Evolutionary conservation across 1,139 yeast genomes (phyloP).

Genomic region (Blastobotrys proliferans): DNA sequence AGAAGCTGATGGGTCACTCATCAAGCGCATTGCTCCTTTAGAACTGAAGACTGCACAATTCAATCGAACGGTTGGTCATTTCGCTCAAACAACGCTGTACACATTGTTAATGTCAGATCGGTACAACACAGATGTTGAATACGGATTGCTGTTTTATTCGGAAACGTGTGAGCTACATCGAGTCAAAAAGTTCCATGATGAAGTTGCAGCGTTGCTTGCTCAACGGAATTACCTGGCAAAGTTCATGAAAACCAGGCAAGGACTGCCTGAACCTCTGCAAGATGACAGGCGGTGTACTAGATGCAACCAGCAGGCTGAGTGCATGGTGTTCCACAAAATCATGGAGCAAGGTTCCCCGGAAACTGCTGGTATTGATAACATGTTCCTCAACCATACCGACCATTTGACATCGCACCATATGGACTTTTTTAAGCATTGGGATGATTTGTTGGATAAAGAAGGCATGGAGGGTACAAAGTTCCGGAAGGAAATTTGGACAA

Average conservation of each 20-base stretch:
- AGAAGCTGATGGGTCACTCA: constrained; percentile 18
- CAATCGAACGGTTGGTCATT: constrained; percentile 59
- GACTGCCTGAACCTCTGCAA: constrained; percentile 57
- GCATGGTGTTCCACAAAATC: constrained; percentile 66
- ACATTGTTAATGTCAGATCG: constrained; percentile 75
- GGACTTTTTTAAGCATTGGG: constrained; percentile 69
- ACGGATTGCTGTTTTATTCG: constrained; percentile 72
- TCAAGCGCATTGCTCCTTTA: constrained; percentile 59
- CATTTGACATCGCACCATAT: constrained; percentile 48
- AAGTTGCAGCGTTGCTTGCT: constrained; percentile 61
- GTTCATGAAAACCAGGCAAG: constrained; percentile 41
- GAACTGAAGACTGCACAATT: constrained; percentile 81
- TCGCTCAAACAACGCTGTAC: constrained; percentile 86
- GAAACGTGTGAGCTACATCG: constrained; percentile 54
- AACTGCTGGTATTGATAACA: constrained; percentile 30
- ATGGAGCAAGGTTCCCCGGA: constrained; percentile 53
- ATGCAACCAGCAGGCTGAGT: constrained; percentile 58
- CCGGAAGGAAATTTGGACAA: constrained; percentile 65
- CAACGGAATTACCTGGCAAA: constrained; percentile 68
- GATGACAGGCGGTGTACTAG: constrained; percentile 58
- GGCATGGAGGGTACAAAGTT: constrained; percentile 54
- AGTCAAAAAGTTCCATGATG: constrained; percentile 38
- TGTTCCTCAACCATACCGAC: constrained; percentile 48
- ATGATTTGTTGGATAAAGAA: constrained; percentile 65
- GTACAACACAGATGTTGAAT: constrained; percentile 61